Conservation (phyloP, 2,329 filamentous ascomycete genomes). For the Fusarium sp. region DNA sequence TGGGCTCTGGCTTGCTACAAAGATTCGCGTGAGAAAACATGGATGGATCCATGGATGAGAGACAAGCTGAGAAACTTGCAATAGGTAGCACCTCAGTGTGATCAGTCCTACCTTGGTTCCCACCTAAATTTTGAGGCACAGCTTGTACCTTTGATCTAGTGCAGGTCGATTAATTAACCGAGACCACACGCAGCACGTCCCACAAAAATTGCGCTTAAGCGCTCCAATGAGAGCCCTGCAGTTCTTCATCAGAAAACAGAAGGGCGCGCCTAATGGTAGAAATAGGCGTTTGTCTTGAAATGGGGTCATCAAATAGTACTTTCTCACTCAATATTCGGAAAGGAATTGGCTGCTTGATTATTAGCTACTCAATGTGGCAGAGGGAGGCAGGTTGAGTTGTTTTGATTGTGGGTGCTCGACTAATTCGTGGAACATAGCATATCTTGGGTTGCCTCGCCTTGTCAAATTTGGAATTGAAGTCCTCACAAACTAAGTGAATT, state of each 20-base stretch:
- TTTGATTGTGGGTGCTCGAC: not conserved
- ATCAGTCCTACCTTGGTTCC: not conserved
- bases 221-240: not conserved
- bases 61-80: not conserved
- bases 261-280: not conserved
- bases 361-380: no score
- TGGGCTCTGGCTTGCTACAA: not conserved
- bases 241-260: not conserved
- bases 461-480: not conserved
- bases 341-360: not conserved
- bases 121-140: not conserved
- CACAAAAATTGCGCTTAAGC: not conserved
- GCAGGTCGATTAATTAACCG: not conserved
- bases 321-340: not conserved
- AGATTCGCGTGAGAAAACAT: not conserved
- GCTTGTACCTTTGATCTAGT: not conserved
- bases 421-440: not conserved
- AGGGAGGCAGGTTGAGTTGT: not conserved
- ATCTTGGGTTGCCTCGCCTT: not conserved
- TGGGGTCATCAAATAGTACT: not conserved
- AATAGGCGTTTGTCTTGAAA: not conserved
- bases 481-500: no score
- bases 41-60: no score
- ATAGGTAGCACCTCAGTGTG: not conserved
- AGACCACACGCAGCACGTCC: not conserved